Percentiles rank a stretch among this genome's conserved stretches.
Conservation (phyloP, 352 stramenopile species). For the Phytophthora fragariaefolia region DNA sequence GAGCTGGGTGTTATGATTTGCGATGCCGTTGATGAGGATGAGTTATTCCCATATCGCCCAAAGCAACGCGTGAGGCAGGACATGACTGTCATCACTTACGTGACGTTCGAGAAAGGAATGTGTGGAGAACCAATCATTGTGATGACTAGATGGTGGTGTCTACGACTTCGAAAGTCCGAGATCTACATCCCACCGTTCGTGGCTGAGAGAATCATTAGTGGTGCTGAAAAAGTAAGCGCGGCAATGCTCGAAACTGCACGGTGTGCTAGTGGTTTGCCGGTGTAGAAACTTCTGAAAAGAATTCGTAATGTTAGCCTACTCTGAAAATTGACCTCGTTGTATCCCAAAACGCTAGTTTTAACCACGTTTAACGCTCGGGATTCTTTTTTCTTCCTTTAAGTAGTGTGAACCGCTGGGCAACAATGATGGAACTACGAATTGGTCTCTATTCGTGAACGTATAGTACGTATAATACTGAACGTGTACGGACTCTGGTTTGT, state of each 20-base stretch:
- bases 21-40: slow-evolving; percentile 51
- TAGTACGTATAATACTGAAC: no score
- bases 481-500: no score
- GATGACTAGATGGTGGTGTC: slow-evolving; percentile 40
- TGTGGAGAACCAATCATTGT: slow-evolving; percentile 30
- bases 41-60: slow-evolving; percentile 49
- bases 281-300: no score
- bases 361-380: no score
- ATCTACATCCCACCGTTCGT: slow-evolving; percentile 33
- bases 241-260: slow-evolving; percentile 28
- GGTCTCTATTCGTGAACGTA: no score
- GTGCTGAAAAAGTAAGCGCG: slow-evolving; percentile 34
- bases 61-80: slow-evolving; percentile 43
- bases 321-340: no score
- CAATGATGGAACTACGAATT: no score
- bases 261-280: neutral
- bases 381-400: no score
- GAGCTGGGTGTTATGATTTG: slow-evolving; percentile 42
- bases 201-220: slow-evolving; percentile 28
- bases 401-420: no score
- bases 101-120: slow-evolving; percentile 24
- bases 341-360: no score
- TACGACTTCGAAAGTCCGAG: slow-evolving; percentile 33
- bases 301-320: no score
- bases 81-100: slow-evolving; percentile 36